phyloP scores from a whole-genome alignment of 2,329 filamentous ascomycete genomes.

The Botrytis squamosa region DNA sequence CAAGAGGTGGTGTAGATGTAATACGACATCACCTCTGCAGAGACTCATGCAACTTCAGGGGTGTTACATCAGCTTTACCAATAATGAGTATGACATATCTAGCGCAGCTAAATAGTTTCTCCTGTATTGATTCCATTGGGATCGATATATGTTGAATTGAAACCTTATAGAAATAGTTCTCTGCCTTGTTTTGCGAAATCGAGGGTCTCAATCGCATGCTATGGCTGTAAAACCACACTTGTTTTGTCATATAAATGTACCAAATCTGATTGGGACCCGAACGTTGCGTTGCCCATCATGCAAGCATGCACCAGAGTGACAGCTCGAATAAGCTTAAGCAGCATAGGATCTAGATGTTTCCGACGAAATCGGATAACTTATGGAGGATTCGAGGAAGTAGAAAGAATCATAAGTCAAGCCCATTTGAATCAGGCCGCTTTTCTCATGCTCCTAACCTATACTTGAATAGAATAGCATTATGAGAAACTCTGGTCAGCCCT shows the following conservation, averaged over 20 bases:
- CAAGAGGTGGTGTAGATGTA: background rate
- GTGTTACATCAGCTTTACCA: constrained; percentile 18
- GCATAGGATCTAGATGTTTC: background rate
- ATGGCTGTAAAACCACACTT: background rate
- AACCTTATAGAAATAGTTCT: background rate
- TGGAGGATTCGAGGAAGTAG: background rate
- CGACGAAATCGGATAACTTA: background rate
- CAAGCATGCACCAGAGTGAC: background rate
- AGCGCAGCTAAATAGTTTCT: background rate
- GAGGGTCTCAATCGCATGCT: background rate
- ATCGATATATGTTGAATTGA: background rate
- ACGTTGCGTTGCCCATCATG: background rate
- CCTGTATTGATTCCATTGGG: background rate
- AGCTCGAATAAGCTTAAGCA: background rate
- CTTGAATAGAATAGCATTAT: background rate
- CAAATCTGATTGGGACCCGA: background rate
- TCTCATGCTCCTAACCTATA: background rate
- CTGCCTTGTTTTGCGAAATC: background rate
- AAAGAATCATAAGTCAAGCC: background rate
- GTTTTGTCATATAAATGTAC: background rate
- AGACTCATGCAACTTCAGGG: constrained; percentile 17
- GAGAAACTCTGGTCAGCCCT: background rate
- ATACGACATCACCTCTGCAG: background rate
- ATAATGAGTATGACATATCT: background rate
- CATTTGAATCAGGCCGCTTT: background rate